Evolutionary conservation across 78 protist species (phyloP).

Genomic region (Bodo saltans): DNA sequence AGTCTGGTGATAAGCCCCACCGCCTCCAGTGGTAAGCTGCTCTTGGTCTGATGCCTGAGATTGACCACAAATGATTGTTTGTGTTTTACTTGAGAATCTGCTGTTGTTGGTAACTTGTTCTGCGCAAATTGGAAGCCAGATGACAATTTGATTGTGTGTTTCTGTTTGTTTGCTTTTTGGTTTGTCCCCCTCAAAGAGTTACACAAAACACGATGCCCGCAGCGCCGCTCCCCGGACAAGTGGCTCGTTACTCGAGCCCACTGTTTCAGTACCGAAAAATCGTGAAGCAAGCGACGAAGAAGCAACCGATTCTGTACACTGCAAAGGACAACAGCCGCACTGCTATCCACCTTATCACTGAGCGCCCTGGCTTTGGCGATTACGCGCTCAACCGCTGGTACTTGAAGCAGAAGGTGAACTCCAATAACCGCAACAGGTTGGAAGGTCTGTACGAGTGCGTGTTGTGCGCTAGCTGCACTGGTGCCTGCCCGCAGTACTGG

Average conservation of each 20-base stretch:
- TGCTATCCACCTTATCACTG: neutral
- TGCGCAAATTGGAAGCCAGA: too few relatives aligned
- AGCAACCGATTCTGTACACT: neutral
- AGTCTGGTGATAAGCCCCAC: slow-evolving; percentile 80
- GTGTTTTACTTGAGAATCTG: too few relatives aligned
- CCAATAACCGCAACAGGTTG: slow-evolving; percentile 44
- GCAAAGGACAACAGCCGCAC: slow-evolving; percentile 7
- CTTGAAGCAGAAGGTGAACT: slow-evolving; percentile 26
- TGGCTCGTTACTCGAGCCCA: neutral
- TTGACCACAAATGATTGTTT: neutral
- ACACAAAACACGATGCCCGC: neutral
- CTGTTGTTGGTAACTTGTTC: too few relatives aligned
- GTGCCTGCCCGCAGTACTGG: slow-evolving; percentile 88
- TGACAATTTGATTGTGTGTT: too few relatives aligned
- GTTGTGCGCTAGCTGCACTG: slow-evolving; percentile 86
- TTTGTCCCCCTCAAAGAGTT: too few relatives aligned
- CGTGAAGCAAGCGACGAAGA: slow-evolving; percentile 11
- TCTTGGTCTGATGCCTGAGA: neutral
- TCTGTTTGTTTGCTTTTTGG: too few relatives aligned
- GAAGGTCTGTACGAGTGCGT: slow-evolving; percentile 92
- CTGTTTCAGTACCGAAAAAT: slow-evolving; percentile 24
- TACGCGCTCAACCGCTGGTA: slow-evolving; percentile 8
- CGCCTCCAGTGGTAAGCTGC: slow-evolving; percentile 71
- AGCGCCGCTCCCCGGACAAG: neutral
- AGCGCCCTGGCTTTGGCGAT: neutral